Base-by-base conservation (phyloP, 2,329 filamentous ascomycete genomes). In the Colletotrichum lentis region DNA sequence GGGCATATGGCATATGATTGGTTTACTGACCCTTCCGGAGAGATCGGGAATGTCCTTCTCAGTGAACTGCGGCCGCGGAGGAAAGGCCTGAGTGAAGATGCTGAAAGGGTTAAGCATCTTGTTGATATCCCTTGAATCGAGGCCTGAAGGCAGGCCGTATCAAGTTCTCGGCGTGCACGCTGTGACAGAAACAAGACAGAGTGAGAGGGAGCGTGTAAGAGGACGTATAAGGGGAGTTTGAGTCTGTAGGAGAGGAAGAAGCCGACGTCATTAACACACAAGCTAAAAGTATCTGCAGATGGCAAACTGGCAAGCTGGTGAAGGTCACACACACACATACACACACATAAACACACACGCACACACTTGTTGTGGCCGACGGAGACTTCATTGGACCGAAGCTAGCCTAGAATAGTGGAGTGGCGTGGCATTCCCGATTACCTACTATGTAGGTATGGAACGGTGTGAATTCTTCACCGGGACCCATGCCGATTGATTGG, bases 41-140 rank as follows among this genome's bases (percentile, higher is more conserved):
- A 81, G 79, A 58, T 81, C 76, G 7, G 78, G 75, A 8, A 84
- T 74, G 37, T 81, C 76, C 47, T 77, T 73, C 50, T 82, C 80
- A 3, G 80, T 83, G 60, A 83, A 78, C 1, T 74, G 72, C 10
- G 83, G 82, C 22, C 73, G 68, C 0, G 78, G 76, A n/a, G 77
- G 76, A 56, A 75, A 77, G 14, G 71, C 70, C 63, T 77, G 72
- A 4, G 55, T 73, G 46, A 72, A 64, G 24, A 68, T 60, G 16
- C 56, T 69, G 35, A 69, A 64, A 6, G 61, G 61, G 31, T 70
- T 69, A 47, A 69, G 66, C 66, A 69, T 69, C 5, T 20, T 46
- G n/a, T 22, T 44, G 22, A 16, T 47, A 39, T 66, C 50, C 62
- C 62, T 56, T 12, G 47, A 1, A 18, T 27, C 16, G 22, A 14